A percentile compares a stretch with the other conserved stretches of the same genome.
phyloP scores from a whole-genome alignment of 306 rosid genomes.

The Luffa acutangula region DNA sequence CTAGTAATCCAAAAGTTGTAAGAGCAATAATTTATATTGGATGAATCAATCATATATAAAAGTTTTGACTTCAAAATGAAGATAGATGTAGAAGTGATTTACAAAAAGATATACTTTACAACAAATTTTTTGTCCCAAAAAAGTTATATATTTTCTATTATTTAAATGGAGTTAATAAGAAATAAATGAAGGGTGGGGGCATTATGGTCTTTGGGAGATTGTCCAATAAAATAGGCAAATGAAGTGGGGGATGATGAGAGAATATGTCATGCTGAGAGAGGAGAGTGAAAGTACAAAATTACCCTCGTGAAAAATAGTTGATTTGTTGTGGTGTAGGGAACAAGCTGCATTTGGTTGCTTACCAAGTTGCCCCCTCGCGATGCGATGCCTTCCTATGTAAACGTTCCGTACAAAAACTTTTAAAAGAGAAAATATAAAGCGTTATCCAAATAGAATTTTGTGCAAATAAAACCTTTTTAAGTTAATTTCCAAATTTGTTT shows the following conservation, averaged over 20 bases:
- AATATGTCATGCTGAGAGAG: conserved; percentile 32
- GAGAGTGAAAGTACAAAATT: conserved; percentile 18
- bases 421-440: background rate
- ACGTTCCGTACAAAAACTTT: background rate
- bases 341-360: background rate
- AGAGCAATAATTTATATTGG: no score
- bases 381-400: background rate
- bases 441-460: background rate
- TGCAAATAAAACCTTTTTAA: background rate
- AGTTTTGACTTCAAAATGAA: background rate
- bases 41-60: no score
- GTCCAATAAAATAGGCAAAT: background rate
- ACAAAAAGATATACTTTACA: background rate
- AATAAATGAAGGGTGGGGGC: background rate
- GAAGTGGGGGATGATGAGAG: conserved; percentile 18
- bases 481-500: no score
- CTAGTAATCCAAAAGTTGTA: no score
- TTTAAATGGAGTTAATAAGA: background rate
- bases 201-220: background rate
- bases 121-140: no score
- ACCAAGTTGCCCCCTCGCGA: background rate
- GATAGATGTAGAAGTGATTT: background rate
- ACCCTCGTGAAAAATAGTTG: background rate
- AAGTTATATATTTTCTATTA: background rate
- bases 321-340: conserved; percentile 12